Percentiles rank a stretch among this genome's conserved stretches.
These are phyloP conservation scores for Umbelopsis vinacea DNA, from an alignment of 192 early-diverging fungal species.

Conservation along the genomic window DNA sequence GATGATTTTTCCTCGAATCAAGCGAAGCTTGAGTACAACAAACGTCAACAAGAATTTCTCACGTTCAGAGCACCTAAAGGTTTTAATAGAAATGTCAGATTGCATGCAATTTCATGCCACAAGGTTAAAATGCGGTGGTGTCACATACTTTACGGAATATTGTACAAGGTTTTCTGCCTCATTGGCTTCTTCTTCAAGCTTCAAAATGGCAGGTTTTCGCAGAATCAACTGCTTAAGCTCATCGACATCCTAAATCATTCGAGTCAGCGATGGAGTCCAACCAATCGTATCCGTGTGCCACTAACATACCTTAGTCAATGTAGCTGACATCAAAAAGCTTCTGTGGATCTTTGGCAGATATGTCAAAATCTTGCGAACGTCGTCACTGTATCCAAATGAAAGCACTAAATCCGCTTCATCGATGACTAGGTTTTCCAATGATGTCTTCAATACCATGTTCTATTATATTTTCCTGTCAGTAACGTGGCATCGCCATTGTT, in stretches of 20 bases:
- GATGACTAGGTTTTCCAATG: constrained; percentile 86
- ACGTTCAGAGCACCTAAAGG: constrained; percentile 61
- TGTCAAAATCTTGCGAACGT: constrained; percentile 76
- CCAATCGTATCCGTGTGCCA: no score
- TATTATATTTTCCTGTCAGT: neutral
- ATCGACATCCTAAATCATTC: constrained; percentile 73
- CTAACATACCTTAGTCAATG: constrained; percentile 63
- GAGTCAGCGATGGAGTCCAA: no score
- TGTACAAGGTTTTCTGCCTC: constrained; percentile 73
- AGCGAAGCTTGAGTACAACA: constrained; percentile 87
- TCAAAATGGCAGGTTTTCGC: constrained; percentile 81
- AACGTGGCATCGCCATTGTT: no score
- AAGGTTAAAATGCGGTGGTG: no score
- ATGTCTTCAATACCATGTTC: constrained; percentile 55
- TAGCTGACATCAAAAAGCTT: constrained; percentile 93
- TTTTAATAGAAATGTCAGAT: constrained; percentile 11
- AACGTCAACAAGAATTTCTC: constrained; percentile 91
- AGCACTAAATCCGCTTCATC: constrained; percentile 96
- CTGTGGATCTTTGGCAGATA: constrained; percentile 88
- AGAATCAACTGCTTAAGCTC: constrained; percentile 83
- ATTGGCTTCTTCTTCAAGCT: constrained; percentile 78
- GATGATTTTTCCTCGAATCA: constrained; percentile 90
- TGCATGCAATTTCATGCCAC: neutral
- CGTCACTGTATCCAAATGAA: constrained; percentile 93
- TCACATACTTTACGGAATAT: constrained; percentile 65